Conservation (phyloP, 2,329 filamentous ascomycete species). For the Aspergillus quadricinctus region DNA sequence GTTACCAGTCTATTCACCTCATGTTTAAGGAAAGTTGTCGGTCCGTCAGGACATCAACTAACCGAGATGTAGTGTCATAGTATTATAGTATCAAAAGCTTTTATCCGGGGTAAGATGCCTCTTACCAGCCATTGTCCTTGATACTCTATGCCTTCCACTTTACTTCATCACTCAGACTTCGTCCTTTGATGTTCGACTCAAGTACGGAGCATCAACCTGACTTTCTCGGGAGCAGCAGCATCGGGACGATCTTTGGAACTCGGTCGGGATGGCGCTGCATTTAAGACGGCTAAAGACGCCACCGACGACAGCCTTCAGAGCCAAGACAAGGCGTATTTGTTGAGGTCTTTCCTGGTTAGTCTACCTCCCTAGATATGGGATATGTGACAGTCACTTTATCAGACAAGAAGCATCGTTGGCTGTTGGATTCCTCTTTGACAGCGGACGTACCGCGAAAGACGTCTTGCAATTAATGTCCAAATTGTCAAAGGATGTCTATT, state of each 20-base stretch:
- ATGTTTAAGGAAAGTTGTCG: neutral
- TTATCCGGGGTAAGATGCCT: neutral
- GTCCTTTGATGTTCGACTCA: no score
- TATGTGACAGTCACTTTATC: no score
- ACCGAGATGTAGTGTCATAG: neutral
- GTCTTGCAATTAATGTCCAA: no score
- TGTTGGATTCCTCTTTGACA: no score
- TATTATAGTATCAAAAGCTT: neutral
- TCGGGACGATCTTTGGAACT: neutral
- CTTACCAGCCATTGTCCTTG: neutral
- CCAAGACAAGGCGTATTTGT: neutral
- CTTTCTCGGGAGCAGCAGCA: neutral
- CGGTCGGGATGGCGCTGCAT: neutral
- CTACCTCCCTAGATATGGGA: neutral
- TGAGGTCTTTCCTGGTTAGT: neutral
- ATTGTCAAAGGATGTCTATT: no score
- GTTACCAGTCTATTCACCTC: neutral
- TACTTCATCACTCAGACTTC: no score
- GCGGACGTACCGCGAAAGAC: no score
- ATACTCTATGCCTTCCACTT: neutral
- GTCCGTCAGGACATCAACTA: neutral
- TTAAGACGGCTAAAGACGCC: neutral
- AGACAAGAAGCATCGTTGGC: no score
- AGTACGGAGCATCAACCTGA: neutral
- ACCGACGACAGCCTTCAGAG: neutral